Percentiles rank a stretch among this genome's conserved stretches.
These are phyloP conservation scores for Penicillium robsamsonii DNA, from an alignment of 495 filamentous ascomycete species.

Conservation along the genomic window DNA sequence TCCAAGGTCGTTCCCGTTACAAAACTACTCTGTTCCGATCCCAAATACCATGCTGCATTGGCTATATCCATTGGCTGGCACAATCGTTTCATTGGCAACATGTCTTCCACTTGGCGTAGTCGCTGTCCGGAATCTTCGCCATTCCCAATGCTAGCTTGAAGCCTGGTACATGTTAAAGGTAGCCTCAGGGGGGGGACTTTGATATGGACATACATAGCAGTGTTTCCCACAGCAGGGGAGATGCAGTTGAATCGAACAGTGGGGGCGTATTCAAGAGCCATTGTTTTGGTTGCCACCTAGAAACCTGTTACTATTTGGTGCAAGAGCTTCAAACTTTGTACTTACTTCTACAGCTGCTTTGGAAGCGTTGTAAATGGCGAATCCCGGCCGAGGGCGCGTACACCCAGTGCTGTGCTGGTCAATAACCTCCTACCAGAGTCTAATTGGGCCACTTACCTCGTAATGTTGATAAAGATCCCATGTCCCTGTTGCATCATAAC, in stretches of 20 bases:
- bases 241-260: conserved; percentile 16
- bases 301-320: not conserved
- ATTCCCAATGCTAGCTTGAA: conserved; percentile 4
- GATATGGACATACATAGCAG: conserved; percentile 5
- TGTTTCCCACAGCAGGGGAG: conserved; percentile 15
- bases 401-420: conserved; percentile 9
- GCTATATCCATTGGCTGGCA: conserved; percentile 16
- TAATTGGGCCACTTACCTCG: conserved; percentile 1
- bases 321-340: not conserved
- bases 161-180: not conserved
- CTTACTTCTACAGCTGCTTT: conserved; percentile 43
- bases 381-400: conserved; percentile 8
- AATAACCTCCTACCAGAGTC: not conserved
- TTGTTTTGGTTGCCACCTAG: conserved; percentile 19
- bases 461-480: conserved; percentile 14
- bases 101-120: conserved; percentile 7
- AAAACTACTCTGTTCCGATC: conserved; percentile 11
- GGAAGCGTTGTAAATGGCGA: conserved; percentile 30
- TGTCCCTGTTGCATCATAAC: conserved; percentile 14
- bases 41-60: conserved; percentile 16
- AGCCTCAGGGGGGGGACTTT: not conserved
- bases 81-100: conserved; percentile 15
- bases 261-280: conserved; percentile 24
- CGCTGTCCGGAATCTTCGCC: not conserved
- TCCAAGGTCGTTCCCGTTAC: conserved; percentile 16